These are phyloP conservation scores for Scheffersomyces coipomensis DNA, from an alignment of 805 yeast genomes.

Conservation along the genomic window DNA sequence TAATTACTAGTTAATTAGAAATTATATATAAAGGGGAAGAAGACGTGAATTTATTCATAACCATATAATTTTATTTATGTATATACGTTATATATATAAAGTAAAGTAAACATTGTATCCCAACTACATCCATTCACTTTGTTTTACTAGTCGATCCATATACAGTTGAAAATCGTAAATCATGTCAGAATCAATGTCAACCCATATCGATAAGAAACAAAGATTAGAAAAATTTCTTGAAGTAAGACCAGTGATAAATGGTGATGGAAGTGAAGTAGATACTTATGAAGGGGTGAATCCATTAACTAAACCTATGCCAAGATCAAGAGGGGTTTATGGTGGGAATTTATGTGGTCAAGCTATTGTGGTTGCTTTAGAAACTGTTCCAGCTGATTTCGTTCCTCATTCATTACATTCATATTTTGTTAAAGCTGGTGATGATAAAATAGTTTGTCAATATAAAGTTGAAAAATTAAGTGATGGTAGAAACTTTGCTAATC, in stretches of 20 bases:
- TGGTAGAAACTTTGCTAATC: conserved; percentile 34
- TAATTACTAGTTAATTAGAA: too few species aligned
- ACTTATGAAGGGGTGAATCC: conserved; percentile 22
- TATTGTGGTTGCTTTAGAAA: conserved; percentile 34
- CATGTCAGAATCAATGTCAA: not conserved
- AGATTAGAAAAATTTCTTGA: not conserved
- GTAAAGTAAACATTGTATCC: too few species aligned
- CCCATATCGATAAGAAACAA: not conserved
- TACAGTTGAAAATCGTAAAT: too few species aligned
- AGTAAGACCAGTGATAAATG: not conserved
- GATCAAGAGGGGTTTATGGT: conserved; percentile 40
- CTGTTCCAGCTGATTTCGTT: conserved; percentile 23
- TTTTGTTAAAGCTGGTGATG: conserved; percentile 39
- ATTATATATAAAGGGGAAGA: too few species aligned
- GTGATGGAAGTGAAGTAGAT: not conserved
- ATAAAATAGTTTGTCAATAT: conserved; percentile 24
- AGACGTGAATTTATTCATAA: too few species aligned
- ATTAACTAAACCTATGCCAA: conserved; percentile 25
- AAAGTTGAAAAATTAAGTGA: conserved; percentile 32
- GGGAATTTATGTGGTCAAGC: conserved; percentile 42
- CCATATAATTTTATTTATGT: too few species aligned
- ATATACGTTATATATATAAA: too few species aligned
- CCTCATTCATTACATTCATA: conserved; percentile 43
- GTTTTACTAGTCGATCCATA: too few species aligned
- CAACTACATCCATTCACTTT: too few species aligned